A percentile compares a stretch with the other conserved stretches of the same genome.
Evolutionary conservation across 176 grass and related monocot species (phyloP).

Genomic region (Lolium multiflorum): DNA sequence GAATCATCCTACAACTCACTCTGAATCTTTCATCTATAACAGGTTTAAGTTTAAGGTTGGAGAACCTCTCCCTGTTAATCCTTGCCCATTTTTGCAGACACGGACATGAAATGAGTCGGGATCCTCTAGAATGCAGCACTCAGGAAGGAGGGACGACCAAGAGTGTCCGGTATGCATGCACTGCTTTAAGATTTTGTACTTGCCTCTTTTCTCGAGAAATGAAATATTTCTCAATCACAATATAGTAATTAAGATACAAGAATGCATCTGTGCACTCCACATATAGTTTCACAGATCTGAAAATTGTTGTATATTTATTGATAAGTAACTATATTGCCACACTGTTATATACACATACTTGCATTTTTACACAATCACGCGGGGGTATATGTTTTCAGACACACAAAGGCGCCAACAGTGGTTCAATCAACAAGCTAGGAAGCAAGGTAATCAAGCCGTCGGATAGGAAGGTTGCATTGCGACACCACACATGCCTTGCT

Average conservation of each 20-base stretch:
- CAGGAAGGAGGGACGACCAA: conserved; percentile 21
- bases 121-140: conserved; percentile 63
- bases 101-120: conserved; percentile 87
- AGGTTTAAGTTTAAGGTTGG: conserved; percentile 1
- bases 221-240: no score
- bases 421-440: background rate
- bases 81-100: conserved; percentile 68
- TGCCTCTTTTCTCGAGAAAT: no score
- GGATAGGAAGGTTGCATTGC: conserved; percentile 46
- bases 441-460: background rate
- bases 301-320: background rate
- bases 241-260: no score
- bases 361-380: background rate
- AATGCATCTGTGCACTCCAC: background rate
- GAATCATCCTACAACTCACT: conserved; percentile 46
- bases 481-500: conserved; percentile 34
- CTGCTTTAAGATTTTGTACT: no score
- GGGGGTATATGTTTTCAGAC: background rate
- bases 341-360: background rate
- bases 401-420: background rate
- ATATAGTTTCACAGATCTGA: background rate
- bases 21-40: conserved; percentile 20
- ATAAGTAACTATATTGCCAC: background rate
- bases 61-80: conserved; percentile 30
- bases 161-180: no score